Conservation (phyloP, 2,329 filamentous ascomycete genomes). For the Arthrobotrys musiformis region DNA sequence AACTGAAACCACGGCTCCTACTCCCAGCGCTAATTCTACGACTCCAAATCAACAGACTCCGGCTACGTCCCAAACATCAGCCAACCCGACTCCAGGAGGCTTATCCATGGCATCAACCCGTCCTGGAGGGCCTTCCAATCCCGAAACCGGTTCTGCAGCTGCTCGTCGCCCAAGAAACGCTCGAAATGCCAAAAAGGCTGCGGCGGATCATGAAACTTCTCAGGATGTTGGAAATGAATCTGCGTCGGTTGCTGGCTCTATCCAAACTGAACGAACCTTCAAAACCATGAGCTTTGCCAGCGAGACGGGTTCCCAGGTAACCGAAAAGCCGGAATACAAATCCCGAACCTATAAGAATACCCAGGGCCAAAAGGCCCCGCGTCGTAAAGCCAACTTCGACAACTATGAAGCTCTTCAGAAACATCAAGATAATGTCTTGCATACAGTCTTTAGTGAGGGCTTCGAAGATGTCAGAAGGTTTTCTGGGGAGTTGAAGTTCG, state of each 20-base stretch:
- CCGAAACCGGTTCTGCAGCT: constrained; percentile 8
- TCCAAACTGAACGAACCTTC: not conserved
- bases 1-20: not conserved
- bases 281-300: constrained; percentile 11
- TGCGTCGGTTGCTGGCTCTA: not conserved
- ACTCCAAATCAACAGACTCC: not conserved
- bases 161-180: constrained; percentile 18
- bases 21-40: not conserved
- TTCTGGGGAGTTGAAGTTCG: constrained; percentile 48
- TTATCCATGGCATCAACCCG: not conserved
- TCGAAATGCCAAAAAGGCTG: not conserved
- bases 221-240: not conserved
- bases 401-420: constrained; percentile 14
- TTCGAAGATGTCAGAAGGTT: constrained; percentile 55
- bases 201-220: constrained; percentile 1
- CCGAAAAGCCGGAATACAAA: constrained; percentile 26
- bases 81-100: not conserved
- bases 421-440: constrained; percentile 20
- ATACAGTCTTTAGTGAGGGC: constrained; percentile 36
- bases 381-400: constrained; percentile 25
- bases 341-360: constrained; percentile 36
- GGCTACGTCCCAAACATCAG: not conserved
- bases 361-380: constrained; percentile 37
- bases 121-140: not conserved
- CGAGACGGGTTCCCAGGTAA: not conserved